Conservation (phyloP, 495 filamentous ascomycete species). For the Podospora didyma region DNA sequence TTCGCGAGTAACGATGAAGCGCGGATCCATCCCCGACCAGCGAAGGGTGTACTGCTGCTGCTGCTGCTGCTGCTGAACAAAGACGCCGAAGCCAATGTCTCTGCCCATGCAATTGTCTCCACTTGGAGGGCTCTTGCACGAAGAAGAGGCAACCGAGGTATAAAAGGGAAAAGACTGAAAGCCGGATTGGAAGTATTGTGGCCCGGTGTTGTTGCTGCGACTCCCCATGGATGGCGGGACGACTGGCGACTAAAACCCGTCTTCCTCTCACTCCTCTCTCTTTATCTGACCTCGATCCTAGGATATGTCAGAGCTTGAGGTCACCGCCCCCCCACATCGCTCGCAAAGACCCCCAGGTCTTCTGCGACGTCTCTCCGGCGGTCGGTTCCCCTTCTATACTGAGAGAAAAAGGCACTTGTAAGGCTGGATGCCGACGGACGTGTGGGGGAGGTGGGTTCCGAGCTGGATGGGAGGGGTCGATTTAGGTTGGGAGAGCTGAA, state of each 20-base stretch:
- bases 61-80: neutral
- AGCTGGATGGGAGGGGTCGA: too few species aligned
- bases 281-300: constrained; percentile 25
- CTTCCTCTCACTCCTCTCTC: neutral
- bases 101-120: neutral
- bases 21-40: constrained; percentile 50
- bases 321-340: constrained; percentile 36
- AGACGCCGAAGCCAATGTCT: neutral
- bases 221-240: constrained; percentile 3
- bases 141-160: neutral
- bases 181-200: neutral
- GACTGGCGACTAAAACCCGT: neutral
- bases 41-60: neutral
- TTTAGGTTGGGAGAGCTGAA: too few species aligned
- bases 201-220: neutral
- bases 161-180: neutral
- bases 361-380: constrained; percentile 18
- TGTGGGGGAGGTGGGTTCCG: neutral
- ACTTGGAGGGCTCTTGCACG: too few species aligned
- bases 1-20: constrained; percentile 52
- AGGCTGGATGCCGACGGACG: neutral
- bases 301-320: constrained; percentile 30
- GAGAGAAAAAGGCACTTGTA: too few species aligned
- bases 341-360: constrained; percentile 29
- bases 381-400: neutral